Conservation (phyloP, 805 yeast genomes). For the Candida incommunis region DNA sequence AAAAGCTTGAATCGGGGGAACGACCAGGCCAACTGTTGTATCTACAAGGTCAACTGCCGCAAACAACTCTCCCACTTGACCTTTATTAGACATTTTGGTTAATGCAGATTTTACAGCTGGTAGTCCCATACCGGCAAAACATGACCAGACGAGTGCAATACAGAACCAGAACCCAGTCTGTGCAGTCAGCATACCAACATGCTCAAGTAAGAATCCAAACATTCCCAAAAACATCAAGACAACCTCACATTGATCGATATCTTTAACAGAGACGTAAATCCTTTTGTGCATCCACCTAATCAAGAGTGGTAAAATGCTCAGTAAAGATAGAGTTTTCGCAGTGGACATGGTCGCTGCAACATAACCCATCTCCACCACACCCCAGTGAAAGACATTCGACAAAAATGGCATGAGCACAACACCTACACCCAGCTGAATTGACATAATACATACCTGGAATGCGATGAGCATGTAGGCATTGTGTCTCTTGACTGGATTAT, state of each 20-base stretch:
- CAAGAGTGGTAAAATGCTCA: constrained; percentile 12
- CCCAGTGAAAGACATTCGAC: constrained; percentile 15
- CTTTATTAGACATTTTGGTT: constrained; percentile 13
- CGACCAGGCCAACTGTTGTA: constrained; percentile 9
- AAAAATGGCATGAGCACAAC: constrained; percentile 11
- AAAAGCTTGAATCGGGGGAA: constrained; percentile 8
- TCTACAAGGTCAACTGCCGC: constrained; percentile 14
- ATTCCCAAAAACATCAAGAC: constrained; percentile 10
- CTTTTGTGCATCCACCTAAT: constrained; percentile 6
- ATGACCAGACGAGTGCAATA: constrained; percentile 7
- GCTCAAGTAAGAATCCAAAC: constrained; percentile 7
- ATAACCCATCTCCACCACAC: constrained; percentile 19
- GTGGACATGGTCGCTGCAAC: constrained; percentile 16
- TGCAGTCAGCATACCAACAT: constrained; percentile 10
- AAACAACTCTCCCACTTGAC: constrained; percentile 13
- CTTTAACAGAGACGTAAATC: constrained; percentile 2
- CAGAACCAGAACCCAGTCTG: constrained; percentile 8
- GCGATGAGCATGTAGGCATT: constrained; percentile 9
- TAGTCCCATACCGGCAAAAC: constrained; percentile 10
- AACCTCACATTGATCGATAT: constrained; percentile 11
- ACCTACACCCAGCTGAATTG: constrained; percentile 14
- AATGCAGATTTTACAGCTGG: constrained; percentile 13
- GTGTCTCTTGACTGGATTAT: neutral
- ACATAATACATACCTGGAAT: constrained; percentile 9
- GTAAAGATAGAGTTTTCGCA: constrained; percentile 14